Evolutionary conservation across 208 protist species (phyloP), one percentile per base, ranked within the genome.

Genomic region (Leishmania major): DNA sequence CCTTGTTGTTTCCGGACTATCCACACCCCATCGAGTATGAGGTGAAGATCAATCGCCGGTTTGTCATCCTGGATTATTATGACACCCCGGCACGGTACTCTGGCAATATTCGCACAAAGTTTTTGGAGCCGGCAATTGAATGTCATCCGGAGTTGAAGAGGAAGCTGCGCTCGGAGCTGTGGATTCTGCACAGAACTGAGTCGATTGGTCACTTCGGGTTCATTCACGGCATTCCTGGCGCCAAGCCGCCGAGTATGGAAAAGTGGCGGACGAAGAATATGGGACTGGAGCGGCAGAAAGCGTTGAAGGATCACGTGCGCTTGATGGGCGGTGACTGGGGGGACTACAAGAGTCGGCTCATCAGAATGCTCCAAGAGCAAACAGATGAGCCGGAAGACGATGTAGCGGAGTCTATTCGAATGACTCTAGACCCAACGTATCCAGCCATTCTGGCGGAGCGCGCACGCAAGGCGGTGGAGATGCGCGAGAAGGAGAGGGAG

Each of bases 1-100:
- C 94, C 15, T 60, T 98, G 19, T 78, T 96, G 28, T 88, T 91
- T 43, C 93, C 95, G 3, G 66, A 87, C 13, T 73, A 88, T 53
- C 93, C 92, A 1, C 86, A 97, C 71, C 94, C 94, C 37, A 91
- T 98, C 43, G 95, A 98, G 86, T 97, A 96, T 79, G 95, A 98
- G 83, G 88, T 98, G 10, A 97, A 97, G 77, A 71, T 91, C 0
- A 96, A 97, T 77, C 82, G 95, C 35, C 89, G 94, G 17, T 97
- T 93, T 87, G 89, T 98, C 25, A 73, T 98, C n/a, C 78, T 98
- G n/a, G 95, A 98, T 77, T 98, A 98, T 73, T 98, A 95, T 75
- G 95, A 98, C 79, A 53, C 91, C 25, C 89, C 91, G 5, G 80
- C 97, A n/a, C 84, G 85, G 17, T 89, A 78, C 70, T 87, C 77